Percentiles rank a stretch among this genome's conserved stretches.
Conservation (phyloP, 768 basidiomycete species). For the Boletus huronensis region DNA sequence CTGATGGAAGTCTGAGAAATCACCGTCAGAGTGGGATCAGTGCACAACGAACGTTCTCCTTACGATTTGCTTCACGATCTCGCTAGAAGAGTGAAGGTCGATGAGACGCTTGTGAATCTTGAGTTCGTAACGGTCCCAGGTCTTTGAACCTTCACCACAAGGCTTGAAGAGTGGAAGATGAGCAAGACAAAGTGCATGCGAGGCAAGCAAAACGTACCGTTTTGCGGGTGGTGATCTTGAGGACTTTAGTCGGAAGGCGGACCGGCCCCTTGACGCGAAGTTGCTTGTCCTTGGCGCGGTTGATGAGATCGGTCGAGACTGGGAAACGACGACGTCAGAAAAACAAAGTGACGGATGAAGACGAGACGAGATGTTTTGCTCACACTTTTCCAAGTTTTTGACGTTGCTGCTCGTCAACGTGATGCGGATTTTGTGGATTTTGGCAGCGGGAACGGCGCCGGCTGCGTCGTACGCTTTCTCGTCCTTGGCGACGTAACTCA, state of each 20-base stretch:
- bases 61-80: conserved; percentile 99
- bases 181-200: not conserved
- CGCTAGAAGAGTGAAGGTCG: conserved; percentile 96
- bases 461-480: conserved; percentile 97
- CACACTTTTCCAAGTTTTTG: conserved; percentile 98
- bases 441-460: conserved; percentile 81
- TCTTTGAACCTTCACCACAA: conserved; percentile 99
- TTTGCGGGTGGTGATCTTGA: conserved; percentile 99
- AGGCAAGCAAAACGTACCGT: conserved; percentile 56
- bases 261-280: conserved; percentile 99
- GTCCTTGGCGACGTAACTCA: conserved; percentile 99
- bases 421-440: conserved; percentile 99
- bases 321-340: not conserved
- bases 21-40: conserved; percentile 2
- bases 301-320: conserved; percentile 97
- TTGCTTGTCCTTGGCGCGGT: conserved; percentile 99
- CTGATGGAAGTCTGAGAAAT: conserved; percentile 85
- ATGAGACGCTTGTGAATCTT: conserved; percentile 99
- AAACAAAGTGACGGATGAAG: not conserved
- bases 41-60: conserved; percentile 32
- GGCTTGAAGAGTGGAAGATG: conserved; percentile 49
- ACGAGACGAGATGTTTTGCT: conserved; percentile 16
- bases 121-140: conserved; percentile 99
- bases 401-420: conserved; percentile 98
- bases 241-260: conserved; percentile 96